Conservation (phyloP, 352 stramenopile genomes). For the Phytophthora megakarya region DNA sequence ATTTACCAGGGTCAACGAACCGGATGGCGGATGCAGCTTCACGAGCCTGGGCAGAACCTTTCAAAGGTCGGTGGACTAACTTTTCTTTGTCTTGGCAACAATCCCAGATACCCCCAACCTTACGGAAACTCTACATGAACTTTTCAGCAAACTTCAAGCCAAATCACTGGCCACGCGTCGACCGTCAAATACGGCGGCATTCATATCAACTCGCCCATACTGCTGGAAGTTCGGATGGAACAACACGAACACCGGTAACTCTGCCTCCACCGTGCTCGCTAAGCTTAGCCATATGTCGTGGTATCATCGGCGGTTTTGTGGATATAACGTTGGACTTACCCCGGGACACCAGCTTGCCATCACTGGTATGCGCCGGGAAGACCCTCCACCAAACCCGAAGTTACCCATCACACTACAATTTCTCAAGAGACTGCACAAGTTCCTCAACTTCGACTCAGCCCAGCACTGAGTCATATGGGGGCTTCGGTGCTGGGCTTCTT, state of each 20-base stretch:
- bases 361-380: conserved; percentile 32
- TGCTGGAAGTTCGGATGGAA: conserved; percentile 18
- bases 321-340: conserved; percentile 25
- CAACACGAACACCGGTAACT: conserved; percentile 11
- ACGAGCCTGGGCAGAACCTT: conserved; percentile 18
- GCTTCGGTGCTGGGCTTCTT: background rate
- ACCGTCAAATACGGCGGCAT: background rate
- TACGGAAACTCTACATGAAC: conserved; percentile 24
- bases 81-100: conserved; percentile 18
- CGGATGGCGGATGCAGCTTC: conserved; percentile 38
- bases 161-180: conserved; percentile 20
- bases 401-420: conserved; percentile 15
- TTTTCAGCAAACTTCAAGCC: conserved; percentile 28
- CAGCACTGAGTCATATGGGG: conserved; percentile 13
- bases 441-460: conserved; percentile 11
- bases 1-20: conserved; percentile 24
- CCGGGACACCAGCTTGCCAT: conserved; percentile 32
- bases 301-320: conserved; percentile 12
- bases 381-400: conserved; percentile 8
- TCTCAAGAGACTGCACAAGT: conserved; percentile 11
- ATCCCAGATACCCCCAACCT: background rate
- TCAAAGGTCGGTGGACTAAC: conserved; percentile 19
- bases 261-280: conserved; percentile 27
- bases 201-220: conserved; percentile 17
- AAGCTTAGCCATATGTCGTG: conserved; percentile 30